These are phyloP conservation scores for Filosporella fistucella DNA, from an alignment of 495 filamentous ascomycete genomes.

Conservation along the genomic window DNA sequence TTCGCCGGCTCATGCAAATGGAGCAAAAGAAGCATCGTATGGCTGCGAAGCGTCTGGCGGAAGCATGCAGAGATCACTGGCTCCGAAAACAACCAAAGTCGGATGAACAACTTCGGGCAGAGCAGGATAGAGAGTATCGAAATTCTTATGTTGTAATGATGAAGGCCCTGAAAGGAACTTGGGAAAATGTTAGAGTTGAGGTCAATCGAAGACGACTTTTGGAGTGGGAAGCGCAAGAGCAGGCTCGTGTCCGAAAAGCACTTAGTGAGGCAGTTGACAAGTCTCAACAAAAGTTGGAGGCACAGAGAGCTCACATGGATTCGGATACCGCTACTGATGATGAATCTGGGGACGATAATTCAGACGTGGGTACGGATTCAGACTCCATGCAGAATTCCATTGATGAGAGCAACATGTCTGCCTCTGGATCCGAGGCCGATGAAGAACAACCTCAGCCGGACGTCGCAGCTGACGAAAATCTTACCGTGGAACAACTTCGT, in stretches of 20 bases:
- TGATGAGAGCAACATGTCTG: slow-evolving; percentile 71
- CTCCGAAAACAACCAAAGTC: slow-evolving; percentile 63
- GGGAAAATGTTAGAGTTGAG: slow-evolving; percentile 72
- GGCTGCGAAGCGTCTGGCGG: slow-evolving; percentile 61
- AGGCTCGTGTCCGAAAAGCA: slow-evolving; percentile 72
- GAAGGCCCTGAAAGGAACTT: slow-evolving; percentile 67
- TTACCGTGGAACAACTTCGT: slow-evolving; percentile 75
- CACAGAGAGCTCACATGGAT: slow-evolving; percentile 42
- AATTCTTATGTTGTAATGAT: slow-evolving; percentile 59
- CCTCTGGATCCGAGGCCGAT: slow-evolving; percentile 54
- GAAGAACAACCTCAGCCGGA: slow-evolving; percentile 39
- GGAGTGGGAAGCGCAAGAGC: slow-evolving; percentile 82
- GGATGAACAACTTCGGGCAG: slow-evolving; percentile 59
- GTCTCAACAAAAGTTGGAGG: slow-evolving; percentile 52
- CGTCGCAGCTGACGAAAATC: slow-evolving; percentile 62
- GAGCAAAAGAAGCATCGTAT: slow-evolving; percentile 70
- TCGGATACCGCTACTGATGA: slow-evolving; percentile 43
- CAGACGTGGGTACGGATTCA: slow-evolving; percentile 44
- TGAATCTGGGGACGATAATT: slow-evolving; percentile 24
- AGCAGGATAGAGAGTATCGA: slow-evolving; percentile 46
- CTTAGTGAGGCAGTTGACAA: slow-evolving; percentile 80
- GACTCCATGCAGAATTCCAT: slow-evolving; percentile 41
- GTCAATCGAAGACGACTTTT: slow-evolving; percentile 67
- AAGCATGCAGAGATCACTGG: slow-evolving; percentile 58
- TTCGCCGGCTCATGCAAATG: slow-evolving; percentile 69